Percentiles rank a stretch among this genome's conserved stretches.
Conservation (phyloP, 768 basidiomycete genomes). For the Xanthoconium stramineum region DNA sequence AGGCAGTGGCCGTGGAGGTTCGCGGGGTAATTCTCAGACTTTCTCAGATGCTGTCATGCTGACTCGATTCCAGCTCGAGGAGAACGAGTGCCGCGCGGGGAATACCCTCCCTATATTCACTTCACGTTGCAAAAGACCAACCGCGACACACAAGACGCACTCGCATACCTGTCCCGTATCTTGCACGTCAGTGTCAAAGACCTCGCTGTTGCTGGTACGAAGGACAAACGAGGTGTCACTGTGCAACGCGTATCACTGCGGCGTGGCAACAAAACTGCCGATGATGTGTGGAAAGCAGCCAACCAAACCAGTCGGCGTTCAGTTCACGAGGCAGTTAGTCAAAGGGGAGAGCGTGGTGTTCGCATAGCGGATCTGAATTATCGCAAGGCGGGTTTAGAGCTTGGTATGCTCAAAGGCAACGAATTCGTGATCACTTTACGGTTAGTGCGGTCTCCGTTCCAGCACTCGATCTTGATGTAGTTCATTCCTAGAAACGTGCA, state of each 20-base stretch:
- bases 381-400: constrained; percentile 74
- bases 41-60: background rate
- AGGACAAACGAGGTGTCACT: constrained; percentile 97
- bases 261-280: constrained; percentile 71
- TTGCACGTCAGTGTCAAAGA: constrained; percentile 79
- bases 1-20: constrained; percentile 45
- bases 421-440: constrained; percentile 91
- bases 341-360: constrained; percentile 86
- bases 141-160: constrained; percentile 93
- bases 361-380: constrained; percentile 88
- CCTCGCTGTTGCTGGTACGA: constrained; percentile 90
- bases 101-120: constrained; percentile 86
- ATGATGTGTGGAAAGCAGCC: constrained; percentile 79
- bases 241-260: constrained; percentile 85
- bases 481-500: constrained; percentile 68
- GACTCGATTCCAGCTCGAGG: constrained; percentile 25
- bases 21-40: constrained; percentile 27
- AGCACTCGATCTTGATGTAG: background rate
- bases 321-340: constrained; percentile 52
- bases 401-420: constrained; percentile 97
- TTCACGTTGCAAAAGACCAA: constrained; percentile 98
- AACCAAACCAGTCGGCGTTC: constrained; percentile 66
- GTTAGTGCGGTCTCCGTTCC: constrained; percentile 36
- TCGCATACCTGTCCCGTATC: constrained; percentile 72
- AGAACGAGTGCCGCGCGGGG: constrained; percentile 53